Base-by-base conservation (phyloP, 495 filamentous ascomycete genomes). In the Lophiotrema nucula region DNA sequence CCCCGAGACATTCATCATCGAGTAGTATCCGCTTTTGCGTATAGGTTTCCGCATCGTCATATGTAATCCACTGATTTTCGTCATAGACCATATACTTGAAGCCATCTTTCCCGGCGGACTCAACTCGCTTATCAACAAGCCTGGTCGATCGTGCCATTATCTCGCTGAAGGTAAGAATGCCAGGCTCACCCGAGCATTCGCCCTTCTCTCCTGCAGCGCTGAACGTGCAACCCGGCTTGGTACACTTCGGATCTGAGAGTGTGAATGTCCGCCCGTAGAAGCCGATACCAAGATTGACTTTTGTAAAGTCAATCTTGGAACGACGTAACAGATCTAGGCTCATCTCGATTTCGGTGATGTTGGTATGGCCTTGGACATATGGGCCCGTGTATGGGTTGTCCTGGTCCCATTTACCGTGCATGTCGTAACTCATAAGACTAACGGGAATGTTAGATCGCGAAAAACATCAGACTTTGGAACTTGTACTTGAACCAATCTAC, bases 301-400 rank as follows among this genome's bases (percentile, higher is more conserved):
- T 70, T 0, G 42, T 27, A 0, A 79, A 67, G 3, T 62, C 53
- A 6, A 85, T 69, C 24, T 73, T 58, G 54, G 74, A 76, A 0
- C 81, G 64, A 81, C 81, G 83, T 0, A 83, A 62, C 0, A 85
- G 73, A 15, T 82, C 65, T 0, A 79, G 18, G 0, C 70, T 72
- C 2, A 57, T 16, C 12, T 80, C 58, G 52, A 85, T 83, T 64
- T 83, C 81, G 0, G 81, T 83, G 0, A 83, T 51, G 53, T 85
- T 83, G 0, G 80, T 82, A 58, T 85, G 81, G 0, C 69, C 71
- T 0, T 66, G 49, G 8, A 78, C 64, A 27, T 68, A 53, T 8
- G 51, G 42, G 3, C 75, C 76, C 24, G 71, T 72, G 4, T 38
- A 51, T 21, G 64, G 58, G 13, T 49, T 44, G 0, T 19, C 27